These are phyloP conservation scores for Amborella trichopoda DNA, from an alignment of 164 flowering plant species.

Conservation along the genomic window DNA sequence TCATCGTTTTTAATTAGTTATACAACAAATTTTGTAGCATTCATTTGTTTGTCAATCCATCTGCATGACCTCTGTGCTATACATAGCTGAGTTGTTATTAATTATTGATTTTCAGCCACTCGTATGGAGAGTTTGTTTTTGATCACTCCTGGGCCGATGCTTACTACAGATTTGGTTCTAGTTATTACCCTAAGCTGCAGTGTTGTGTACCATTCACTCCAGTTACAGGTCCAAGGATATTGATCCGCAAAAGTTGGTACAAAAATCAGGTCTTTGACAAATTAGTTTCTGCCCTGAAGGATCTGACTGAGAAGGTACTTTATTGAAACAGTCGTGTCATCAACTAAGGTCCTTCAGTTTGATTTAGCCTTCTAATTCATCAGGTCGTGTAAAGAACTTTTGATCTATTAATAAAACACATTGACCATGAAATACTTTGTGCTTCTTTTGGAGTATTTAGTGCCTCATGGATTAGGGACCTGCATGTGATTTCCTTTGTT, in stretches of 20 bases:
- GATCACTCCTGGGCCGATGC: conserved; percentile 97
- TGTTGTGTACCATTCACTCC: conserved; percentile 96
- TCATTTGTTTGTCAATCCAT: background rate
- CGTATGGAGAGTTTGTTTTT: conserved; percentile 94
- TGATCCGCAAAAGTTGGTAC: conserved; percentile 46
- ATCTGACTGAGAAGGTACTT: conserved; percentile 59
- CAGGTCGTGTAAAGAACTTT: no score
- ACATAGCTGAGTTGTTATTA: conserved; percentile 9
- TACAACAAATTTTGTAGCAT: background rate
- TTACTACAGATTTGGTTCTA: conserved; percentile 61
- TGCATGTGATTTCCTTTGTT: no score
- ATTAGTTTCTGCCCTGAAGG: conserved; percentile 58
- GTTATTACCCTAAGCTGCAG: conserved; percentile 87
- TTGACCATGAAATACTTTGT: no score
- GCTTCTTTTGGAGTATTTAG: no score
- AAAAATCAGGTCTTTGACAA: conserved; percentile 69
- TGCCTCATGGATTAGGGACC: no score
- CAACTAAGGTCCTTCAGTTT: no score
- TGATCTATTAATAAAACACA: no score
- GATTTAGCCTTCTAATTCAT: no score
- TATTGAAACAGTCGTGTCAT: no score
- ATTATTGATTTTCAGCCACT: conserved; percentile 66
- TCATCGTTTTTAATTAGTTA: conserved; percentile 1
- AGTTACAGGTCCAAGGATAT: conserved; percentile 81
- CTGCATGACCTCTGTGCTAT: no score